A percentile compares a stretch with the other conserved stretches of the same genome.
phyloP scores from a whole-genome alignment of 2,329 filamentous ascomycete species.

The Penicillium sp. region DNA sequence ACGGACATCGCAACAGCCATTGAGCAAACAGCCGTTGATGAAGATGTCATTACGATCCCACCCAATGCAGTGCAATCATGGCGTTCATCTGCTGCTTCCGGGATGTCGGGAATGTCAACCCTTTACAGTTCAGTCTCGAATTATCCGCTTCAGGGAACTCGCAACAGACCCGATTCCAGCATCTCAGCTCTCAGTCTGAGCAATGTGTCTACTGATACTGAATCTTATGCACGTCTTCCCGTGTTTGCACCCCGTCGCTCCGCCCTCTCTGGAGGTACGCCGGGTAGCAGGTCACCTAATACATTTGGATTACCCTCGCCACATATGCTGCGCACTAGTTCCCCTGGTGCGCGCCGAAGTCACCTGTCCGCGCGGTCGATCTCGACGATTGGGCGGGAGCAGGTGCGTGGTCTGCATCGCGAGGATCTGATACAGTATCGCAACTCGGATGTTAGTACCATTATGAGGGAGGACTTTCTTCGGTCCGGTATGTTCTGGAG shows the following conservation, averaged over 20 bases:
- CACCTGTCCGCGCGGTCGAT: constrained; percentile 22
- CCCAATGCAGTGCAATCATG: constrained; percentile 35
- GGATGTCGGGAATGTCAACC: constrained; percentile 33
- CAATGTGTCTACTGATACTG: constrained; percentile 31
- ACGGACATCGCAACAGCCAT: constrained; percentile 27
- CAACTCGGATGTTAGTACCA: constrained; percentile 38
- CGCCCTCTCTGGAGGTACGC: constrained; percentile 5
- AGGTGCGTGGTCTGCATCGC: constrained; percentile 33
- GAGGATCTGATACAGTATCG: constrained; percentile 37
- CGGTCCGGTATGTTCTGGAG: constrained; percentile 24
- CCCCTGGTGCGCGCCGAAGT: constrained; percentile 8
- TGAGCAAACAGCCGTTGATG: constrained; percentile 29
- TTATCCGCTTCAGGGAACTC: constrained; percentile 15
- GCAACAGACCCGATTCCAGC: constrained; percentile 25
- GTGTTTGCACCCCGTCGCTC: constrained; percentile 34
- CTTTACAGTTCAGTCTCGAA: constrained; percentile 26
- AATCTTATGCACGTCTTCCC: constrained; percentile 32
- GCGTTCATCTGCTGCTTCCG: constrained; percentile 35
- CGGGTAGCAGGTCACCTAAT: constrained; percentile 2
- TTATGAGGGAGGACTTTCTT: constrained; percentile 36
- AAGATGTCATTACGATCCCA: constrained; percentile 38
- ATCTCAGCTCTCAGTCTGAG: constrained; percentile 29
- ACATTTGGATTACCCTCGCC: constrained; percentile 14
- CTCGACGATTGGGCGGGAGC: constrained; percentile 31
- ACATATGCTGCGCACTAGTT: constrained; percentile 17